Evolutionary conservation across 1,284 basidiomycete genomes (phyloP), one percentile per base, ranked within the genome.

Genomic region (Sporisorium scitamineum): DNA sequence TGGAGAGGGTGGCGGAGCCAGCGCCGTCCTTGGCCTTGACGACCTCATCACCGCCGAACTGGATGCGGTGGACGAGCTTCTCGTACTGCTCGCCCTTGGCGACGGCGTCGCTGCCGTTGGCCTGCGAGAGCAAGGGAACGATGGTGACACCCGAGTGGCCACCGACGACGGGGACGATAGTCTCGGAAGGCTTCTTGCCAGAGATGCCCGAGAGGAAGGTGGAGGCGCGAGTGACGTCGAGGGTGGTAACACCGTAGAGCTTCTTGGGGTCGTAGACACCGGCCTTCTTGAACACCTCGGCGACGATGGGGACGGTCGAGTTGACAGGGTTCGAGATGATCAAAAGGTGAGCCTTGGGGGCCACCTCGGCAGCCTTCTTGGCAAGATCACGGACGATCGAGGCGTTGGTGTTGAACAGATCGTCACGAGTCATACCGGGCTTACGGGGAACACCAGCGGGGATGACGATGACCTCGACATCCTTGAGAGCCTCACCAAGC

Each of bases 361-460:
- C 88, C 68, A 94, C 91, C 80, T 94, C 92, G 82, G 91, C 94
- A 75, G 95, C 90, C 34, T 94, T 92, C 72, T 92, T 88, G 57
- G 96, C 95, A 76, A 99, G 92, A 89, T 97, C 95, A 64, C 95
- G 93, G 83, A 97, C 94, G 86, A 99, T 96, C 72, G 93, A 94
- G 61, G 94, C 94, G 86, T 96, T 95, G 78, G 93, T 95, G 89
- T 95, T 96, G 92, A 99, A 99, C 74, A 99, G 93, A 87, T 99
- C 96, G 86, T 99, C 96, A 88, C 97, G 94, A 87, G 92, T 94
- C 94, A 94, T 94, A 32, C 84, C 86, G 68, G 80, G 86, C 83
- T 87, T 87, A 71, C 86, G 85, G 58, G 86, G 86, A 39, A 87
- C 85, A 80, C 96, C 97, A 87, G 96, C 96, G 70, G 97, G 97